A percentile compares a stretch with the other conserved stretches of the same genome.
Evolutionary conservation across 768 basidiomycete genomes (phyloP).

Genomic region (Kwoniella bestiolae): DNA sequence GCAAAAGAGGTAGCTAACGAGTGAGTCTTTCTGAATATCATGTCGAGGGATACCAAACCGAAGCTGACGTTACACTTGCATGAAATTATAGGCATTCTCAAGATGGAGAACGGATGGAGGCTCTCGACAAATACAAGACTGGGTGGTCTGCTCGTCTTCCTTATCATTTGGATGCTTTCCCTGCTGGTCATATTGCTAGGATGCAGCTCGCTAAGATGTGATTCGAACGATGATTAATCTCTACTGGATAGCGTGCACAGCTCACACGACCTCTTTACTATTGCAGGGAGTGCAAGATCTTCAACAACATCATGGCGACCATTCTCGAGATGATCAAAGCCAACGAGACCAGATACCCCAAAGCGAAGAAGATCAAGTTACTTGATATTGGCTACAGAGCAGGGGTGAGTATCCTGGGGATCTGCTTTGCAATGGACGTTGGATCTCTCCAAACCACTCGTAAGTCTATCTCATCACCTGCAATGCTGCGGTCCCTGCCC

Average conservation of each 20-base stretch:
- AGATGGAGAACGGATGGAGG: neutral
- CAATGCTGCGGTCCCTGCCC: no score
- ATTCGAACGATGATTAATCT: neutral
- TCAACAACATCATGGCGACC: conserved; percentile 10
- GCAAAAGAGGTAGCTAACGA: neutral
- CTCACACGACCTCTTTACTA: no score
- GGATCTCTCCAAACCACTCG: neutral
- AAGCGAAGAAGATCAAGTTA: neutral
- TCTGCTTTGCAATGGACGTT: neutral
- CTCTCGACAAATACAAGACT: neutral
- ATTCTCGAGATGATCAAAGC: neutral
- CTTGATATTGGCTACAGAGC: neutral
- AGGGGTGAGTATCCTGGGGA: neutral
- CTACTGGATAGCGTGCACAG: no score
- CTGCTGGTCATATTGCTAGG: neutral
- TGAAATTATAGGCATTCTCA: neutral
- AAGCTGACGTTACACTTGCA: neutral
- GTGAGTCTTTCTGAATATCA: neutral
- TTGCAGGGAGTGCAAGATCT: conserved; percentile 3
- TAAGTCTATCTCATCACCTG: no score
- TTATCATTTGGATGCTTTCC: conserved; percentile 5
- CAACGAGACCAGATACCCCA: neutral
- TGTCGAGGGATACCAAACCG: no score
- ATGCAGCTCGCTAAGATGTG: conserved; percentile 1
- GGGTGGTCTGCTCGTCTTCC: conserved; percentile 5